Base-by-base conservation (phyloP, 257 asterid species). In the Forsythia viridissima region DNA sequence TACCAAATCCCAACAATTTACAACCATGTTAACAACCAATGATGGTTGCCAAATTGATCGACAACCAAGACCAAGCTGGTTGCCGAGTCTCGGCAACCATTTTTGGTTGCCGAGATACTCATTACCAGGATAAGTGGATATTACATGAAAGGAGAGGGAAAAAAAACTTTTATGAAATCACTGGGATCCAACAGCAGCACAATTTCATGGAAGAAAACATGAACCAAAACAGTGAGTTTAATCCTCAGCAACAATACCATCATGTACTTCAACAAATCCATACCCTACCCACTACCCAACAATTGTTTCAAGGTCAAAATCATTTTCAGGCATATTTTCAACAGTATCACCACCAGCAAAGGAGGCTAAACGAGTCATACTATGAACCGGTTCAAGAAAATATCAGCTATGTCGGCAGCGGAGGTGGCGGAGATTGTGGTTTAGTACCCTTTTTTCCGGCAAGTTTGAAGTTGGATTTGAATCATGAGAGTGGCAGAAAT, bases 391-490 rank as follows among this genome's bases (percentile, higher is more conserved):
- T 12, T 70, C 57, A 79, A 43, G 82, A 70, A 40, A n/a, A 65
- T 46, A 74, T 55, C 65, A 2, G n/a, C 83, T 51, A 74, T 79
- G 39, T 20, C 20, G 83, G 51, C 72, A 73, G 12, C 75, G 65
- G 24, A 24, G 24, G 24, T 24, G 24, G 24, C 24, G 24, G 24
- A 70, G 55, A 41, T 77, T 21, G 67, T 2, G 66, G 73, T 48
- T 15, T 77, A 16, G 34, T 81, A 44, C 37, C 82, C 13, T 61
- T 71, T 83, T 81, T 76, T 48, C 90, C 88, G 43, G 77, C 81
- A 77, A 73, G 84, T 74, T 88, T 89, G 89, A 86, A 85, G 86
- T 85, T 86, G 75, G 91, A 90, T 73, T 65, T 87, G 78, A 83
- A 76, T 57, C 69, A 15, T 72, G 2, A 75, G 81, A 76, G 46